Percentiles rank a stretch among this genome's conserved stretches.
Evolutionary conservation across 495 filamentous ascomycete genomes (phyloP).

Genomic region (Venustampulla echinocandica): DNA sequence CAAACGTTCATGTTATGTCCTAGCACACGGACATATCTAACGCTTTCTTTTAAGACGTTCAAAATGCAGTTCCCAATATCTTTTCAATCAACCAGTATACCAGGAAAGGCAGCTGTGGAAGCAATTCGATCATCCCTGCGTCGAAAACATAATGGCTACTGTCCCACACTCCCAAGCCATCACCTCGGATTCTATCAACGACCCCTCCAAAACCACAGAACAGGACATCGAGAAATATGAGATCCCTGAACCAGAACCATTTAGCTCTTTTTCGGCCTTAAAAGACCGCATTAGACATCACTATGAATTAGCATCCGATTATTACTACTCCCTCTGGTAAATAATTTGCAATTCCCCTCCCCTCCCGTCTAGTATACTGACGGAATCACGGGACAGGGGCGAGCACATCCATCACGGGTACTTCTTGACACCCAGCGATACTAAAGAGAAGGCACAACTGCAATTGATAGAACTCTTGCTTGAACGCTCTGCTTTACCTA

Average conservation of each 20-base stretch:
- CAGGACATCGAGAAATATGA: conserved; percentile 40
- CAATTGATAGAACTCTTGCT: conserved; percentile 44
- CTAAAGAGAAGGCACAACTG: conserved; percentile 43
- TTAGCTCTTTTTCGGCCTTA: conserved; percentile 42
- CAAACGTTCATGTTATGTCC: no score
- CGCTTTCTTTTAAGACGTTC: no score
- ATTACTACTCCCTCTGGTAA: conserved; percentile 44
- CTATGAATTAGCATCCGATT: conserved; percentile 49
- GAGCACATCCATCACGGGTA: conserved; percentile 54
- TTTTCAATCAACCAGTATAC: no score
- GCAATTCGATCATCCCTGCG: no score
- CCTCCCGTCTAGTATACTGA: background rate
- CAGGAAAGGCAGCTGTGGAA: no score
- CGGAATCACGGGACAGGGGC: conserved; percentile 37
- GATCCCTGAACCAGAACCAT: conserved; percentile 39
- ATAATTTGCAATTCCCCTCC: background rate
- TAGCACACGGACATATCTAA: no score
- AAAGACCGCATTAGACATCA: conserved; percentile 51
- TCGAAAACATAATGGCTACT: no score
- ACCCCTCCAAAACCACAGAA: no score
- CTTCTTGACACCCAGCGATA: conserved; percentile 35
- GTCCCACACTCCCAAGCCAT: no score
- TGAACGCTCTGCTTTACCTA: conserved; percentile 30
- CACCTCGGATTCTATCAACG: no score
- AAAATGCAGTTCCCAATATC: no score